Evolutionary conservation across 257 asterid species (phyloP).

Genomic region (Gynochthodes officinalis): DNA sequence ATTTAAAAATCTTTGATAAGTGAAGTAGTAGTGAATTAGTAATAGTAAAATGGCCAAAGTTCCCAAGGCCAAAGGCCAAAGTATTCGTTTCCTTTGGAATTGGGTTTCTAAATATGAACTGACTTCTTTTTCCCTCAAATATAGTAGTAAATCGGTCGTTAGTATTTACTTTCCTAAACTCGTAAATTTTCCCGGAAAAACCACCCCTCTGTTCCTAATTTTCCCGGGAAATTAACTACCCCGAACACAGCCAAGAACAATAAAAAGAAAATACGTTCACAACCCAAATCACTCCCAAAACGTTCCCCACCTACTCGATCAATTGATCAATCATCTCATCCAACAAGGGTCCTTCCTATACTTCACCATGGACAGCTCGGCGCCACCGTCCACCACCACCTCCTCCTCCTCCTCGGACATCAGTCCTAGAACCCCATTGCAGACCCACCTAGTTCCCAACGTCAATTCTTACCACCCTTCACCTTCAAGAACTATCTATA

Average conservation of each 20-base stretch:
- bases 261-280: no score
- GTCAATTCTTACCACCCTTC: conserved; percentile 52
- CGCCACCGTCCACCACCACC: conserved; percentile 12
- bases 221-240: conserved; percentile 39
- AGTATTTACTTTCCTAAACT: not conserved
- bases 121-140: no score
- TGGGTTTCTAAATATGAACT: no score
- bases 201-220: conserved; percentile 13
- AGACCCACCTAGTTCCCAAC: conserved; percentile 14
- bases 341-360: not conserved
- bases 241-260: not conserved
- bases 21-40: no score
- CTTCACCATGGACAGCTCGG: conserved; percentile 25
- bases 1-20: no score
- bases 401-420: conserved; percentile 8
- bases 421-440: conserved; percentile 43
- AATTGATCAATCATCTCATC: not conserved
- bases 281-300: not conserved
- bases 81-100: no score
- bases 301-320: conserved; percentile 6
- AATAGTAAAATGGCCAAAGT: no score
- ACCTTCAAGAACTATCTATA: conserved; percentile 66
- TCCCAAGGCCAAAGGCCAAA: no score
- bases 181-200: conserved; percentile 32
- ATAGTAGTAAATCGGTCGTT: no score